These are phyloP conservation scores for Colletotrichum sansevieriae DNA, from an alignment of 2,329 filamentous ascomycete genomes.

Conservation along the genomic window DNA sequence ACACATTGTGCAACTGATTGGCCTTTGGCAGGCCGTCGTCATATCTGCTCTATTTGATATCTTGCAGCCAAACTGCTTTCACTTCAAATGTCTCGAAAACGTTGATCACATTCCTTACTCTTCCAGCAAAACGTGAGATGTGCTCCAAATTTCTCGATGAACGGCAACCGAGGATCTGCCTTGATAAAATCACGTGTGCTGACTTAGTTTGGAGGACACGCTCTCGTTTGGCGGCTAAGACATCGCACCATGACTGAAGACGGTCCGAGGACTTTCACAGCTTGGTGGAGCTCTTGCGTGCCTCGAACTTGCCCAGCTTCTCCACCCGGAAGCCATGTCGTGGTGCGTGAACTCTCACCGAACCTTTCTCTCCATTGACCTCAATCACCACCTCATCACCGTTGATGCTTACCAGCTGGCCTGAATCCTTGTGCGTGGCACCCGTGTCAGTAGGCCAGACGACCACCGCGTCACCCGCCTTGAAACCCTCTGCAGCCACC, in stretches of 20 bases:
- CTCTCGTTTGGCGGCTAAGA: constrained; percentile 6
- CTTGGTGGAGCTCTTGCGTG: constrained; percentile 25
- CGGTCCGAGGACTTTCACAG: constrained; percentile 9
- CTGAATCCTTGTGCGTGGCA: constrained; percentile 68
- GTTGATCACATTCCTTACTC: constrained; percentile 29
- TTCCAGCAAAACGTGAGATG: constrained; percentile 6
- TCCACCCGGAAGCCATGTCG: constrained; percentile 68
- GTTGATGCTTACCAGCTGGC: constrained; percentile 65
- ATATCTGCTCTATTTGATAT: constrained; percentile 2
- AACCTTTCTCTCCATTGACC: constrained; percentile 56
- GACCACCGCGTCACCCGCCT: constrained; percentile 66
- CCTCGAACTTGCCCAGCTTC: constrained; percentile 44
- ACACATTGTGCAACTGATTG: neutral
- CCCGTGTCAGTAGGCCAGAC: constrained; percentile 75
- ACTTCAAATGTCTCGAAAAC: neutral
- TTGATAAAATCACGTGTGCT: constrained; percentile 1
- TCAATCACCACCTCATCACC: constrained; percentile 70
- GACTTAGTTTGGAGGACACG: neutral
- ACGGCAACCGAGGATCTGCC: neutral
- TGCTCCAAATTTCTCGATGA: constrained; percentile 27
- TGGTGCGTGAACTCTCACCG: constrained; percentile 71
- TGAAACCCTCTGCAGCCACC: constrained; percentile 60
- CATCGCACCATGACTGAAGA: constrained; percentile 6
- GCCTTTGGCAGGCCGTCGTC: neutral
- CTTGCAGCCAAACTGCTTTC: neutral